These are phyloP conservation scores for Boletus patriciae DNA, from an alignment of 768 basidiomycete species.

Conservation along the genomic window DNA sequence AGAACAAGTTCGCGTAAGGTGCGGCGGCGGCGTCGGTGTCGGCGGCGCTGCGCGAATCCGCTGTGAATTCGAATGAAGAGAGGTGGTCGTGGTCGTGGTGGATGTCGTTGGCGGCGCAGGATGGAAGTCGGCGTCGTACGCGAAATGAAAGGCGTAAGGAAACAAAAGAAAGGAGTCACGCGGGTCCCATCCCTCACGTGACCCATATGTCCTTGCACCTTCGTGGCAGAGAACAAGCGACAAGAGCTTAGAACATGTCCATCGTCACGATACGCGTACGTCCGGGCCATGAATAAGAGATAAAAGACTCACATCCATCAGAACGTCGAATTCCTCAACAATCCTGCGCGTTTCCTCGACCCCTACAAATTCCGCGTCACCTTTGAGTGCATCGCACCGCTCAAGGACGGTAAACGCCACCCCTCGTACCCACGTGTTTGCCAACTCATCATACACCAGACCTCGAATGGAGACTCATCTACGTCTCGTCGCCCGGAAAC, in stretches of 20 bases:
- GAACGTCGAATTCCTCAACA: conserved; percentile 91
- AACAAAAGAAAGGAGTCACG: conserved; percentile 18
- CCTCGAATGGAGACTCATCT: conserved; percentile 97
- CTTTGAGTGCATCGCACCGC: conserved; percentile 91
- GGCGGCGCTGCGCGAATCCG: background rate
- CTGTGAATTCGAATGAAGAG: background rate
- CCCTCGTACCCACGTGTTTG: background rate
- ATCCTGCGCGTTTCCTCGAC: conserved; percentile 89
- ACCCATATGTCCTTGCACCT: background rate
- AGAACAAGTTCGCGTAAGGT: conserved; percentile 5
- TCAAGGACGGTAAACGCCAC: conserved; percentile 71
- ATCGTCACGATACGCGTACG: conserved; percentile 68
- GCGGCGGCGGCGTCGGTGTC: background rate
- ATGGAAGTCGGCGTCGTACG: conserved; percentile 16
- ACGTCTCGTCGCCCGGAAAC: conserved; percentile 91
- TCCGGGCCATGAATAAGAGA: background rate
- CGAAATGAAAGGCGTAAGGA: conserved; percentile 18
- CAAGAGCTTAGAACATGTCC: conserved; percentile 45
- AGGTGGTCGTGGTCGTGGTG: conserved; percentile 1
- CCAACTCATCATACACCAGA: conserved; percentile 46
- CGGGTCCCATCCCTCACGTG: background rate
- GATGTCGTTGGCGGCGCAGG: conserved; percentile 12
- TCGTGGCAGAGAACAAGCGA: background rate
- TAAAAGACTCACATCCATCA: conserved; percentile 24
- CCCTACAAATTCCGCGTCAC: conserved; percentile 92